These are phyloP conservation scores for Clitopilus passeckerianus DNA, from an alignment of 768 basidiomycete species.

Conservation along the genomic window DNA sequence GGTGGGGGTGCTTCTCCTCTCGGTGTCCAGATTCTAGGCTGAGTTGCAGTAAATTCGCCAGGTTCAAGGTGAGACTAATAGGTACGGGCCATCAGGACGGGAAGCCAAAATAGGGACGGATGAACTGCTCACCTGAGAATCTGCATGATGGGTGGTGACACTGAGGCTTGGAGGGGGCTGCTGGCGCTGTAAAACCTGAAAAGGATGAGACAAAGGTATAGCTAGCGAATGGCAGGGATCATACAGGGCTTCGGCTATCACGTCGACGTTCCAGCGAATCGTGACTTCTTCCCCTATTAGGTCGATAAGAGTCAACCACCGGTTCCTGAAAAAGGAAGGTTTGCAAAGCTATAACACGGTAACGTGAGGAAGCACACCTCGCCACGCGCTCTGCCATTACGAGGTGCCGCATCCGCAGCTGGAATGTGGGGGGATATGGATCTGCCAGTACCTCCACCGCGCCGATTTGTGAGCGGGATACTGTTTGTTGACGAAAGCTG, in stretches of 20 bases:
- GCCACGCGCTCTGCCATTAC: too few relatives aligned
- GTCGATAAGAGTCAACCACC: too few relatives aligned
- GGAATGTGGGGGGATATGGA: slow-evolving; percentile 1
- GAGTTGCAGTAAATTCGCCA: not conserved
- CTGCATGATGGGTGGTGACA: not conserved
- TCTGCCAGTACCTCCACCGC: slow-evolving; percentile 8
- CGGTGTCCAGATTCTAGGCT: not conserved
- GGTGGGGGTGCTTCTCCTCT: not conserved
- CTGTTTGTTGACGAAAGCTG: slow-evolving; percentile 29
- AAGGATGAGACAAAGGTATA: not conserved
- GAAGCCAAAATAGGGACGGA: not conserved
- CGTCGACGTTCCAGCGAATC: not conserved
- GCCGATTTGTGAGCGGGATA: slow-evolving; percentile 29
- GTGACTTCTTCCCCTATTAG: too few relatives aligned
- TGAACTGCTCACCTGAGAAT: not conserved
- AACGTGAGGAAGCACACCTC: too few relatives aligned
- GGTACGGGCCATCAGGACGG: not conserved
- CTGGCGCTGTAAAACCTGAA: not conserved
- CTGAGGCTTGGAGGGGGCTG: not conserved
- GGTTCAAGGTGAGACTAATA: not conserved
- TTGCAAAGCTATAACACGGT: too few relatives aligned
- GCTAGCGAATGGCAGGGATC: not conserved
- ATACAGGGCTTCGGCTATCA: not conserved
- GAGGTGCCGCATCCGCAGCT: too few relatives aligned
- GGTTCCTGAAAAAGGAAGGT: slow-evolving; percentile 3